Evolutionary conservation across 768 basidiomycete species (phyloP).

Genomic region (Boletus vinaceobasis): DNA sequence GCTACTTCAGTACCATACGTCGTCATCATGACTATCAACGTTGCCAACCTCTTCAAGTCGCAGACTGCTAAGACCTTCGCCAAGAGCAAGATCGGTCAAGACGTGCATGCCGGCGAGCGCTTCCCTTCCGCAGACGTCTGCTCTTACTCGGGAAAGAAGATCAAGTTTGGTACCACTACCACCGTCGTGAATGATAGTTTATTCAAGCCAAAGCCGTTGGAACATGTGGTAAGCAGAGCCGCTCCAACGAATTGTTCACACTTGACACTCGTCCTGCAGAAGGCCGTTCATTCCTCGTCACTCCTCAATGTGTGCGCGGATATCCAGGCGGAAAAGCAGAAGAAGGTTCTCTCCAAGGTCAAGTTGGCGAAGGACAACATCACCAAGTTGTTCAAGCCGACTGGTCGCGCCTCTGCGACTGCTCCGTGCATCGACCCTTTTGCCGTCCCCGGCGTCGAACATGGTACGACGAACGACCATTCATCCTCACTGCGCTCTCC

Average conservation of each 20-base stretch:
- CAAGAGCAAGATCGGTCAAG: slow-evolving; percentile 1
- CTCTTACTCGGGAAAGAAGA: not conserved
- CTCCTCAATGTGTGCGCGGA: not conserved
- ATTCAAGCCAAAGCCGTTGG: not conserved
- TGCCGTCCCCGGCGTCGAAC: not conserved
- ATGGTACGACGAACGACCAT: not conserved
- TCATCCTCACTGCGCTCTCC: not conserved
- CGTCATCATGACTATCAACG: slow-evolving; percentile 11
- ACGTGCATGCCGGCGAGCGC: not conserved
- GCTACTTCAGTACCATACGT: not conserved
- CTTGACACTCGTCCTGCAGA: not conserved
- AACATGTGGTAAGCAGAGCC: slow-evolving; percentile 3
- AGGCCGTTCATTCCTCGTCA: not conserved
- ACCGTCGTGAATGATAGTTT: not conserved
- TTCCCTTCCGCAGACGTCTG: not conserved
- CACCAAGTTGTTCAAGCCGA: slow-evolving; percentile 14
- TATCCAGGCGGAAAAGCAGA: slow-evolving; percentile 3
- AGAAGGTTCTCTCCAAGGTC: slow-evolving; percentile 9
- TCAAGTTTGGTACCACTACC: slow-evolving; percentile 7
- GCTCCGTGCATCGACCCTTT: not conserved
- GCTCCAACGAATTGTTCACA: not conserved
- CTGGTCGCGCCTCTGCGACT: not conserved
- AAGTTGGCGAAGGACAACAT: slow-evolving; percentile 12
- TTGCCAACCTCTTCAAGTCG: slow-evolving; percentile 14
- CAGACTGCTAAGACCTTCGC: slow-evolving; percentile 1